These are phyloP conservation scores for Saccharomycopsis fodiens DNA, from an alignment of 805 yeast genomes.

Conservation along the genomic window DNA sequence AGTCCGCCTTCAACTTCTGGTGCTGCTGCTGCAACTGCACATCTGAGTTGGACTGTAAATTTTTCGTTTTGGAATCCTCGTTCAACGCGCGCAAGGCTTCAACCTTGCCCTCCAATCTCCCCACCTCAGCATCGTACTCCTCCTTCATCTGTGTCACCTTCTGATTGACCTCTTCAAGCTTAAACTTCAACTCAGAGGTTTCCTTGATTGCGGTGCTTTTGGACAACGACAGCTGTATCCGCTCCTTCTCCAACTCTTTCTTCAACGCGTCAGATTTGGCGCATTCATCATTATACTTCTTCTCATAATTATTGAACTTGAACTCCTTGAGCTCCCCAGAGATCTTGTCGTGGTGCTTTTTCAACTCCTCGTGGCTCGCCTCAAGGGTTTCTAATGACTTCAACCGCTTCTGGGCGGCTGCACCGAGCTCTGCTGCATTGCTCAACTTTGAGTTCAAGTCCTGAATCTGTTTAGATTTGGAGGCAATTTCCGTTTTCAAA, in stretches of 20 bases:
- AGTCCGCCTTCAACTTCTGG: constrained; percentile 58
- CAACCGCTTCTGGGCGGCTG: constrained; percentile 2
- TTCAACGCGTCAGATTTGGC: constrained; percentile 4
- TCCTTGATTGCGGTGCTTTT: constrained; percentile 24
- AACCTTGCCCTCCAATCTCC: constrained; percentile 57
- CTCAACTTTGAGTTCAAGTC: constrained; percentile 27
- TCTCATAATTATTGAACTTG: constrained; percentile 20
- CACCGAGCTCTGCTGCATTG: constrained; percentile 6
- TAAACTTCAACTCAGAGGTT: constrained; percentile 26
- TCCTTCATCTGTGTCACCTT: constrained; percentile 25
- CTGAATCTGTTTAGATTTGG: constrained; percentile 33
- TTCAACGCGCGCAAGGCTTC: constrained; percentile 59
- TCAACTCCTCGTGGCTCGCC: constrained; percentile 14
- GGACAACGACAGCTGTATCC: constrained; percentile 16
- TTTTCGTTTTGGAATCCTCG: constrained; percentile 34
- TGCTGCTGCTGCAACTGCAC: constrained; percentile 36
- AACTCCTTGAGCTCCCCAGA: constrained; percentile 22
- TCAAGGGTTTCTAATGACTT: constrained; percentile 9
- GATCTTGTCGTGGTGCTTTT: constrained; percentile 13
- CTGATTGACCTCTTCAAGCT: constrained; percentile 25
- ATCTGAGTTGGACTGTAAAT: background rate
- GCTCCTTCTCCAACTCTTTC: constrained; percentile 29
- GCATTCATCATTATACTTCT: constrained; percentile 9
- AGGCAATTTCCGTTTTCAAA: constrained; percentile 25
- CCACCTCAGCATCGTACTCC: constrained; percentile 38